Evolutionary conservation across 345 rosid species (phyloP), one percentile per base, ranked within the genome.

Genomic region (Moricandia arvensis): DNA sequence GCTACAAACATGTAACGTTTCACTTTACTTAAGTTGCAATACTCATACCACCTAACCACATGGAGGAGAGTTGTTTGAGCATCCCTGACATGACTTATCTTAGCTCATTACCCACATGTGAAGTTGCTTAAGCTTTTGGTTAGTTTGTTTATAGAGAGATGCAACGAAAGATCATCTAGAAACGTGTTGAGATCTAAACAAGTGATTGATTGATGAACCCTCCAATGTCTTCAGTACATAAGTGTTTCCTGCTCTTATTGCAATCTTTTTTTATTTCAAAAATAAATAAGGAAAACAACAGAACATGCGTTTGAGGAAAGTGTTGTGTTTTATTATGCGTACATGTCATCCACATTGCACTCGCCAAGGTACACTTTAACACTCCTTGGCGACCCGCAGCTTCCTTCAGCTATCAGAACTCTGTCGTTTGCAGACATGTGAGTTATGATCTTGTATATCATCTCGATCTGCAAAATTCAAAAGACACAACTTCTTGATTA

Each of bases 371-470:
- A 91, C 71, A 94, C 97, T 86, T 90, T 95, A 75, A 95, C 60
- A 82, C 97, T 90, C 49, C 93, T 82, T 0, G 97, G 99, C 38
- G 99, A 95, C 55, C 97, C 97, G 47, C 99, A 95, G 79, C 82
- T 83, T 63, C 96, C 98, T 85, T 95, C 97, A 8, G 93, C 97
- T 64, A 95, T 85, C 53, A 92, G 67, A 57, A 92, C 97, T 88
- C 97, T 86, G 77, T 88, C 97, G 13, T 95, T 95, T 35, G 97
- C 97, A 58, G 92, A 96, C 95, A 91, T 95, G 80, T 92, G 99
- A 1, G 90, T 86, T n/a, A 92, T 80, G 71, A 95, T 95, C 84
- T 92, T 95, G 87, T 91, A 87, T 58, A 95, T 90, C 96, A 95
- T 95, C 82, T 95, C 99, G 17, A 90, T 89, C 99, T 95, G 93